Conservation (phyloP, 768 basidiomycete species). For the Tulasnella sp. region DNA sequence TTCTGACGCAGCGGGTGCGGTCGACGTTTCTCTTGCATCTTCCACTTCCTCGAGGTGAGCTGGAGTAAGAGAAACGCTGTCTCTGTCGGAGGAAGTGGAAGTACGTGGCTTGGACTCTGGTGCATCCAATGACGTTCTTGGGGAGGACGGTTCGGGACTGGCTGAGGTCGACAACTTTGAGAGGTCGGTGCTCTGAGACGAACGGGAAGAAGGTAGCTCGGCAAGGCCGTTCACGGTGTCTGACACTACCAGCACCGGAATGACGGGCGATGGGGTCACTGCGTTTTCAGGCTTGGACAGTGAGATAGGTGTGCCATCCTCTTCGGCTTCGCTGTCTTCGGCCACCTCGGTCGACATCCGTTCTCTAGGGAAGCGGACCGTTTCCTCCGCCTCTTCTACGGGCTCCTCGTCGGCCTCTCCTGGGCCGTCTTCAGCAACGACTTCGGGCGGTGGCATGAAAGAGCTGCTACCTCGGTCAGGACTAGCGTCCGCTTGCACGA, state of each 20-base stretch:
- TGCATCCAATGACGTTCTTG: conserved; percentile 4
- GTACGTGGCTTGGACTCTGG: neutral
- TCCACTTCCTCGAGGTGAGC: neutral
- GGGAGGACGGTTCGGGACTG: neutral
- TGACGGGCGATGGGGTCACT: neutral
- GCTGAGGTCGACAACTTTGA: neutral
- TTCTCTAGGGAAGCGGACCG: neutral
- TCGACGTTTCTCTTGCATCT: neutral
- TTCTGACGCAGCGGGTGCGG: neutral
- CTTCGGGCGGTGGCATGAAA: neutral
- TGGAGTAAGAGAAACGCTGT: neutral
- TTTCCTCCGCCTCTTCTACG: neutral
- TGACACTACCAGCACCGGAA: neutral
- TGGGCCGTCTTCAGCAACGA: neutral
- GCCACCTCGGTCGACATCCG: neutral
- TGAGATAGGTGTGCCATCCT: neutral
- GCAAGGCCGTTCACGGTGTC: neutral
- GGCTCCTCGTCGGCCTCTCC: neutral
- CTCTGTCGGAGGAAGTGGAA: neutral
- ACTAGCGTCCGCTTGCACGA: neutral
- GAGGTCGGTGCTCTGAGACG: neutral
- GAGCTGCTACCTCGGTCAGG: neutral
- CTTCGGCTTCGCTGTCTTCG: neutral
- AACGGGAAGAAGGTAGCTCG: conserved; percentile 3
- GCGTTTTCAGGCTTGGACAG: neutral